Percentiles rank a stretch among this genome's conserved stretches.
phyloP scores from a whole-genome alignment of 805 yeast species.

The Metschnikowia baotianmanensis region DNA sequence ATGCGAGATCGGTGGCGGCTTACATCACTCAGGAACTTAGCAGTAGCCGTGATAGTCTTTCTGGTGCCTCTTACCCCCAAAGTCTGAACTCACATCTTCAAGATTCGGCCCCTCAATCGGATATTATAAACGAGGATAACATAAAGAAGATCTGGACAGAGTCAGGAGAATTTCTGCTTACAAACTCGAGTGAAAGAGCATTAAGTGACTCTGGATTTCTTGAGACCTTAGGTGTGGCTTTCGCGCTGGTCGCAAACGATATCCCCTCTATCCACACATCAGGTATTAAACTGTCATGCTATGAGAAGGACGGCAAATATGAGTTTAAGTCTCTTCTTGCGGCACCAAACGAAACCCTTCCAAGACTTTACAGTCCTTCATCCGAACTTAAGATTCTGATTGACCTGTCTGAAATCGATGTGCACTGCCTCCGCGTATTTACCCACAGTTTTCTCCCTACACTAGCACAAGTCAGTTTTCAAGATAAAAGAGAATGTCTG shows the following conservation, averaged over 20 bases:
- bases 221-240: slow-evolving; percentile 1
- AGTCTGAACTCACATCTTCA: neutral
- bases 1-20: neutral
- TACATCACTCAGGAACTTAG: slow-evolving; percentile 2
- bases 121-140: neutral
- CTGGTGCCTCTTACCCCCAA: neutral
- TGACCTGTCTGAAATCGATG: slow-evolving; percentile 6
- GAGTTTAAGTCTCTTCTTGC: neutral
- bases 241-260: neutral
- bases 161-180: too few relatives aligned
- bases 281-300: neutral
- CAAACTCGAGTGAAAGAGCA: neutral
- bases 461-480: slow-evolving; percentile 13
- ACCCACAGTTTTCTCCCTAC: slow-evolving; percentile 16
- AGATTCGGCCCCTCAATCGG: neutral
- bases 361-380: neutral
- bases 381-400: neutral
- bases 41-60: slow-evolving; percentile 1
- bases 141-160: neutral
- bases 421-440: slow-evolving; percentile 10
- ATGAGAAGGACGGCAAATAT: neutral
- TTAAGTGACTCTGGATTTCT: neutral
- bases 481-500: slow-evolving; percentile 8
- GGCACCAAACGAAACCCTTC: neutral
- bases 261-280: neutral